These are phyloP conservation scores for Capsicum pubescens DNA, from an alignment of 257 asterid species.

Conservation along the genomic window DNA sequence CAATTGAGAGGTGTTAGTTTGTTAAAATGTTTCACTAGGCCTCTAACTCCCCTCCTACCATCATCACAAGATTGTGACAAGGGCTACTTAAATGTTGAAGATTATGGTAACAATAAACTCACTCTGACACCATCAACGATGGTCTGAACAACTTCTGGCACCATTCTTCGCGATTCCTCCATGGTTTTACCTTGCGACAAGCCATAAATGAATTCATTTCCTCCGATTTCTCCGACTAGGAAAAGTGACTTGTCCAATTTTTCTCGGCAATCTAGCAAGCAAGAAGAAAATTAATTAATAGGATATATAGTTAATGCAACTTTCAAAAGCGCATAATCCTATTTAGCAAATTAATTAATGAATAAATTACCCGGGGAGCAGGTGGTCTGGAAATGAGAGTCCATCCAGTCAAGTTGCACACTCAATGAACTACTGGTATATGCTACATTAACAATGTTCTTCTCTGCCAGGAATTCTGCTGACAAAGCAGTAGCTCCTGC, in stretches of 20 bases:
- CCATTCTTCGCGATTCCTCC: conserved; percentile 26
- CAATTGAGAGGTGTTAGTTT: too few species aligned
- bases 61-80: too few species aligned
- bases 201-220: conserved; percentile 31
- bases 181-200: conserved; percentile 36
- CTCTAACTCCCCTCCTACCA: too few species aligned
- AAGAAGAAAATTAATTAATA: not conserved
- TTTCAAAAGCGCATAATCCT: too few species aligned
- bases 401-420: conserved; percentile 39
- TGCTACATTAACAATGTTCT: not conserved
- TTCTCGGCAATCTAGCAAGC: not conserved
- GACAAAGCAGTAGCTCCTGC: conserved; percentile 37
- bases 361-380: not conserved
- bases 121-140: conserved; percentile 17
- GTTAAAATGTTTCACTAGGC: too few species aligned
- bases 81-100: too few species aligned
- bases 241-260: conserved; percentile 23
- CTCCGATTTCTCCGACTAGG: conserved; percentile 40
- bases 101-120: not conserved
- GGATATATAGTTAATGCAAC: too few species aligned
- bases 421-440: conserved; percentile 36
- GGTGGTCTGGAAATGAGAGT: conserved; percentile 34
- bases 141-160: conserved; percentile 24
- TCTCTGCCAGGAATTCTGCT: not conserved
- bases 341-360: not conserved